Evolutionary conservation across 306 rosid genomes (phyloP).

Genomic region (Acacia confusa): DNA sequence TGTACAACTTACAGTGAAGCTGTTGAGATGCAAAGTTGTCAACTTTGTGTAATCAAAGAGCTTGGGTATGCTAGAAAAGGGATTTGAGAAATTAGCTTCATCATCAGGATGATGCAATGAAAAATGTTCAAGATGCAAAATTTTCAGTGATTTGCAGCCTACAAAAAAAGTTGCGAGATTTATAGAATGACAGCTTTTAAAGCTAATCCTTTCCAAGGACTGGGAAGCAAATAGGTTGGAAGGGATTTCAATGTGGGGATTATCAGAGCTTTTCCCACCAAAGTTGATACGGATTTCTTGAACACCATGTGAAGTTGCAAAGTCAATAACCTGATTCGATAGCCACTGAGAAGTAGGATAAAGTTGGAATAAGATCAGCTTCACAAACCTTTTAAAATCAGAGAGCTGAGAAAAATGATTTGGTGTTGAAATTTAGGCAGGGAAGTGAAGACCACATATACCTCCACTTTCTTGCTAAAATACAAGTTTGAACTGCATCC

Average conservation of each 20-base stretch:
- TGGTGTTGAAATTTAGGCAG: constrained; percentile 42
- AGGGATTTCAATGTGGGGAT: constrained; percentile 46
- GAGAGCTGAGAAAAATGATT: constrained; percentile 38
- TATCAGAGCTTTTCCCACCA: constrained; percentile 37
- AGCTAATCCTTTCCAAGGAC: constrained; percentile 41
- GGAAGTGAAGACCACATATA: constrained; percentile 44
- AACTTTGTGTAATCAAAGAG: constrained; percentile 37
- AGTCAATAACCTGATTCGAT: constrained; percentile 44
- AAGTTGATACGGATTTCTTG: constrained; percentile 46
- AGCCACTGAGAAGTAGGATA: constrained; percentile 33
- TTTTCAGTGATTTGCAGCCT: constrained; percentile 31
- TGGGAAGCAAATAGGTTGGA: constrained; percentile 31
- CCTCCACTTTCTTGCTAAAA: constrained; percentile 33
- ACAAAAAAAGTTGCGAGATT: constrained; percentile 20
- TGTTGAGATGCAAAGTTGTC: constrained; percentile 48
- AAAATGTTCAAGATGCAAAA: constrained; percentile 40
- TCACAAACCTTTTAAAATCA: constrained; percentile 47
- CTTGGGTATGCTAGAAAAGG: constrained; percentile 30
- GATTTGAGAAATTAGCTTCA: constrained; percentile 25
- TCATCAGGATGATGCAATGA: constrained; percentile 34
- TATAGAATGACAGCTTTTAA: constrained; percentile 41
- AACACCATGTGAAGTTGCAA: constrained; percentile 36
- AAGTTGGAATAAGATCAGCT: constrained; percentile 36
- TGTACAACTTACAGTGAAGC: constrained; percentile 26
- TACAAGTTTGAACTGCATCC: constrained; percentile 37